Base-by-base conservation (phyloP, 169 alveolate genomes). In the Pseudocohnilembus persalinus region DNA sequence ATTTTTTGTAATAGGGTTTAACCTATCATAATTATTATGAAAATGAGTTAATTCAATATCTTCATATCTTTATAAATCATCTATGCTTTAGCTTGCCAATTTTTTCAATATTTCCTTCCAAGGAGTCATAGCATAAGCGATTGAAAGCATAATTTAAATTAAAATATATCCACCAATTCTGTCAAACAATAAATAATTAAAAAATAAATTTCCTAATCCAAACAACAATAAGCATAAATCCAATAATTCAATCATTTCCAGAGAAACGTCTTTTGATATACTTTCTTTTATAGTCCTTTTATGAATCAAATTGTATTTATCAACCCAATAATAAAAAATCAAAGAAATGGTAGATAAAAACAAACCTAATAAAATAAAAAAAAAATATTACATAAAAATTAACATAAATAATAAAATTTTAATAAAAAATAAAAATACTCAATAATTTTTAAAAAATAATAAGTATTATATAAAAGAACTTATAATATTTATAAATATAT, bases 271-370 rank as follows among this genome's bases (percentile, higher is more conserved):
- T 64, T 81, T 65, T 0, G 87, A 79, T 15, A 86, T 79, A 25
- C 77, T 32, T 65, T 86, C 90, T 68, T 86, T 86, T 11, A 86
- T 85, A 28, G 90, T 86, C 75, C 90, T 86, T 68, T 87, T 79
- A 31, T 79, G 35, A 26, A 86, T 33, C 20, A 86, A 34, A 30
- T 86, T 86, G 72, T 86, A 86, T 74, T 86, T 80, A 75, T 86
- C 90, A 80, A 81, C 64, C 26, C 31, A 31, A 72, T 80, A 86
- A 72, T 80, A 86, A 27, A 74, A 32, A 81, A 65, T 74, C 64
- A 86, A 74, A 32, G 87, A 83, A 20, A 74, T 68, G 6, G 80
- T 31, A 27, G 90, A 86, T 31, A 78, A 74, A 25, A 81, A 33
- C 20, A 81, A 78, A 27, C 90, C 90, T 31, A 86, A 28, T n/a